Evolutionary conservation across 768 basidiomycete genomes (phyloP).

Genomic region (Russula earlei): DNA sequence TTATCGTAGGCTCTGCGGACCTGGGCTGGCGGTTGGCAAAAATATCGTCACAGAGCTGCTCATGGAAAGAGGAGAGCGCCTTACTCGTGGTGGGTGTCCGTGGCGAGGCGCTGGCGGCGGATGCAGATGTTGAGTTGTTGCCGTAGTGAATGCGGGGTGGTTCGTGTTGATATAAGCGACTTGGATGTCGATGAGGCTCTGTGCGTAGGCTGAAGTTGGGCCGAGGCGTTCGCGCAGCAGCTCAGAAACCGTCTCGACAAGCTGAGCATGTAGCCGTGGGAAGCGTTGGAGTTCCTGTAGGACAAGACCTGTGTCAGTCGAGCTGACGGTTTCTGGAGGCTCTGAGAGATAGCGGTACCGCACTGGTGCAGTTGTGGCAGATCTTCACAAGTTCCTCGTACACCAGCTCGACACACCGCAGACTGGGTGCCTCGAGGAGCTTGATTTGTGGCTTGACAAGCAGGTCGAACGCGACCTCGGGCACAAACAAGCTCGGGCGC

Average conservation of each 20-base stretch:
- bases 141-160: constrained; percentile 87
- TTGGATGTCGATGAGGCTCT: constrained; percentile 92
- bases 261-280: constrained; percentile 83
- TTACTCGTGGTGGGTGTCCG: constrained; percentile 44
- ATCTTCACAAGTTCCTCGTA: constrained; percentile 99
- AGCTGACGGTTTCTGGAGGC: not conserved
- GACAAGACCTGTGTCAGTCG: not conserved
- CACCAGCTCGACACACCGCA: constrained; percentile 94
- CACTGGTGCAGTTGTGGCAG: constrained; percentile 94
- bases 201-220: constrained; percentile 94
- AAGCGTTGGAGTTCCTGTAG: constrained; percentile 88
- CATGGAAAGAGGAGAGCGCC: not conserved
- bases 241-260: constrained; percentile 96
- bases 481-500: constrained; percentile 90
- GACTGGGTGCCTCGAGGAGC: constrained; percentile 84
- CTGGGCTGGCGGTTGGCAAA: constrained; percentile 36
- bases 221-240: constrained; percentile 90
- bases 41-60: constrained; percentile 2
- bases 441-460: constrained; percentile 98
- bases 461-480: constrained; percentile 93
- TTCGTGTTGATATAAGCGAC: constrained; percentile 99
- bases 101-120: constrained; percentile 36
- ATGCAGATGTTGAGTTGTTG: constrained; percentile 53
- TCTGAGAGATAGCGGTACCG: constrained; percentile 37
- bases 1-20: constrained; percentile 42